Evolutionary conservation across 2,329 filamentous ascomycete species (phyloP).

Genomic region (Diplodia intermedia): DNA sequence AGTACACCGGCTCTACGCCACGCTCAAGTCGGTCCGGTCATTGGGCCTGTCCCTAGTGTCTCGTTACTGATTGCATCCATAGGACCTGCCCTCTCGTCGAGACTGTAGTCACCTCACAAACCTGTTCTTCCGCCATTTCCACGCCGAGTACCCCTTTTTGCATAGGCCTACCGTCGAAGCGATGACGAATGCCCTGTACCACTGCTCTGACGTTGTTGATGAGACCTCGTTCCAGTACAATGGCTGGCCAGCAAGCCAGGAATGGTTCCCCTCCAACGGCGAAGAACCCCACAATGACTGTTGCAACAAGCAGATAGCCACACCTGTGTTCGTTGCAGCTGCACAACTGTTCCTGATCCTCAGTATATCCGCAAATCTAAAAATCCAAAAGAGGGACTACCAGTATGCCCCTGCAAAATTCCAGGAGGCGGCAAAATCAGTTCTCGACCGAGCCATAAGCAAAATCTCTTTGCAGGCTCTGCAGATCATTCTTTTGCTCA

Average conservation of each 20-base stretch:
- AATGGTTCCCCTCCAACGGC: slow-evolving; percentile 41
- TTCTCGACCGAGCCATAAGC: background rate
- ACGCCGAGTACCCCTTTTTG: slow-evolving; percentile 44
- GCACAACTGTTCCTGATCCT: slow-evolving; percentile 50
- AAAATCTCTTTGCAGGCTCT: slow-evolving; percentile 31
- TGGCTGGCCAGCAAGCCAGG: slow-evolving; percentile 38
- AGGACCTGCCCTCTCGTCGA: slow-evolving; percentile 40
- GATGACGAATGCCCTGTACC: slow-evolving; percentile 40
- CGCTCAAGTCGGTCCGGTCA: slow-evolving; percentile 28
- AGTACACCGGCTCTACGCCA: background rate
- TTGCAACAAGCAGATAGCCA: slow-evolving; percentile 10
- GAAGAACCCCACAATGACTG: slow-evolving; percentile 27
- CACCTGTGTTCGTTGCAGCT: slow-evolving; percentile 38
- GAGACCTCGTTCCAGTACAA: slow-evolving; percentile 37
- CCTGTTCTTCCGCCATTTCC: slow-evolving; percentile 42
- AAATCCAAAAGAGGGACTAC: slow-evolving; percentile 46
- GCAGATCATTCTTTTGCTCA: slow-evolving; percentile 45
- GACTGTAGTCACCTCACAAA: slow-evolving; percentile 39
- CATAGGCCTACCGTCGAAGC: slow-evolving; percentile 40
- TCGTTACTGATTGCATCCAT: background rate
- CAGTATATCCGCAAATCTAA: slow-evolving; percentile 46
- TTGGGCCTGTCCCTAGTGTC: background rate
- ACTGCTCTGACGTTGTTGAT: slow-evolving; percentile 35
- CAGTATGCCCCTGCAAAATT: slow-evolving; percentile 47
- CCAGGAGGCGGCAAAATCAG: slow-evolving; percentile 43